Evolutionary conservation across 768 basidiomycete genomes (phyloP).

Genomic region (Trametes cubensis): DNA sequence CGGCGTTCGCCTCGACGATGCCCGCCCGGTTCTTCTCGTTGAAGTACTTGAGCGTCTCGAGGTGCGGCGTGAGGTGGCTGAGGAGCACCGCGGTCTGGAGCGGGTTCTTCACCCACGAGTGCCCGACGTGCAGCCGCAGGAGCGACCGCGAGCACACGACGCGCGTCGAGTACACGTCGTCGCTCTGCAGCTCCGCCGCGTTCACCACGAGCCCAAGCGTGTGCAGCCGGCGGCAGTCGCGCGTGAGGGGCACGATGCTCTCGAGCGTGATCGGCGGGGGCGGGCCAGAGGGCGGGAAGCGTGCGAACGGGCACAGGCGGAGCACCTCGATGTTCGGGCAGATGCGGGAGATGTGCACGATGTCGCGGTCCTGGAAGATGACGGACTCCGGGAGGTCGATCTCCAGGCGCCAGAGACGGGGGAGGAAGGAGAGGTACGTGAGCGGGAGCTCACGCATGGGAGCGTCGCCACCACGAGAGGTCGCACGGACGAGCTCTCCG

Average conservation of each 20-base stretch:
- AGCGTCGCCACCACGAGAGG: conserved; percentile 62
- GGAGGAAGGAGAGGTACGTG: conserved; percentile 56
- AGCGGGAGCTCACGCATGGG: conserved; percentile 64
- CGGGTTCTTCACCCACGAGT: conserved; percentile 73
- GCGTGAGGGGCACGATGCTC: conserved; percentile 59
- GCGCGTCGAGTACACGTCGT: conserved; percentile 48
- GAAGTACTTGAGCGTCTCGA: conserved; percentile 76
- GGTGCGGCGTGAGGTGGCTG: conserved; percentile 74
- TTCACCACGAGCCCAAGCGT: conserved; percentile 69
- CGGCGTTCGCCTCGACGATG: conserved; percentile 65
- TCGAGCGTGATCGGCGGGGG: conserved; percentile 65
- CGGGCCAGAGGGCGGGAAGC: conserved; percentile 56
- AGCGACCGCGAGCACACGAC: conserved; percentile 65
- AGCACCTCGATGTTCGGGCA: conserved; percentile 73
- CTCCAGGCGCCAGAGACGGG: conserved; percentile 62
- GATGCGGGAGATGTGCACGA: conserved; percentile 57
- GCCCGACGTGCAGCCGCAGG: conserved; percentile 71
- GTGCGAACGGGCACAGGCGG: conserved; percentile 66
- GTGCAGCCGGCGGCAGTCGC: conserved; percentile 61
- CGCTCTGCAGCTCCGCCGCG: conserved; percentile 47
- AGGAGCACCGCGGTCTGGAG: conserved; percentile 70
- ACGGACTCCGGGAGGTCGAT: conserved; percentile 80
- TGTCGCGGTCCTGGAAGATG: conserved; percentile 62
- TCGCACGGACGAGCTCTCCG: conserved; percentile 78
- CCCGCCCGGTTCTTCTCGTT: conserved; percentile 76